These are phyloP conservation scores for Penicillium odoratum DNA, from an alignment of 495 filamentous ascomycete species.

Conservation along the genomic window DNA sequence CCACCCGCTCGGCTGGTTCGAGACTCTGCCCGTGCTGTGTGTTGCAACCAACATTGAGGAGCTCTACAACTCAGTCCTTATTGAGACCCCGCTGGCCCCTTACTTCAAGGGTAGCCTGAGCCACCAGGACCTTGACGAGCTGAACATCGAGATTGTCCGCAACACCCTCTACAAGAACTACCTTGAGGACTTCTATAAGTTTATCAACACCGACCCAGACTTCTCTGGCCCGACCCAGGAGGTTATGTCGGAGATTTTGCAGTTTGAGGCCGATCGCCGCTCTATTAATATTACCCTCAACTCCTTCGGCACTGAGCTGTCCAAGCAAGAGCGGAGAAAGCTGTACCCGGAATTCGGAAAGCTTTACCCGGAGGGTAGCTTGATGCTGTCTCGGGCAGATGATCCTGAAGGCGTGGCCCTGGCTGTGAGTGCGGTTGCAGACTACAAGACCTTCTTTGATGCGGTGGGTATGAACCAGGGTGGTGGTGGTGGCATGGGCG, in stretches of 20 bases:
- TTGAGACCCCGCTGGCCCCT: conserved; percentile 91
- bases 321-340: conserved; percentile 91
- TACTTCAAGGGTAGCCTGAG: conserved; percentile 96
- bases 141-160: conserved; percentile 98
- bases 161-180: conserved; percentile 99
- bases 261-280: conserved; percentile 94
- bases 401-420: conserved; percentile 91
- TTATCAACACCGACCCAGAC: conserved; percentile 82
- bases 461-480: conserved; percentile 82
- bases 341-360: conserved; percentile 89
- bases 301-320: conserved; percentile 96
- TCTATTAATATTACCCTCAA: conserved; percentile 99
- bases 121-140: conserved; percentile 94
- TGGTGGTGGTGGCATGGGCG: conserved; percentile 66
- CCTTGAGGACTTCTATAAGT: conserved; percentile 93
- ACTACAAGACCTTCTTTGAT: conserved; percentile 95
- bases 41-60: conserved; percentile 98
- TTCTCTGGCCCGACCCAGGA: conserved; percentile 85
- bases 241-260: conserved; percentile 90
- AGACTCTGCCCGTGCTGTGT: conserved; percentile 96
- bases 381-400: conserved; percentile 94
- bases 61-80: conserved; percentile 94
- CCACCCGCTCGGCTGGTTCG: conserved; percentile 97
- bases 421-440: conserved; percentile 84
- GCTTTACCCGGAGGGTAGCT: conserved; percentile 89